Percentiles rank a stretch among this genome's conserved stretches.
These are phyloP conservation scores for Russula sp. DNA, from an alignment of 768 basidiomycete species.

Conservation along the genomic window DNA sequence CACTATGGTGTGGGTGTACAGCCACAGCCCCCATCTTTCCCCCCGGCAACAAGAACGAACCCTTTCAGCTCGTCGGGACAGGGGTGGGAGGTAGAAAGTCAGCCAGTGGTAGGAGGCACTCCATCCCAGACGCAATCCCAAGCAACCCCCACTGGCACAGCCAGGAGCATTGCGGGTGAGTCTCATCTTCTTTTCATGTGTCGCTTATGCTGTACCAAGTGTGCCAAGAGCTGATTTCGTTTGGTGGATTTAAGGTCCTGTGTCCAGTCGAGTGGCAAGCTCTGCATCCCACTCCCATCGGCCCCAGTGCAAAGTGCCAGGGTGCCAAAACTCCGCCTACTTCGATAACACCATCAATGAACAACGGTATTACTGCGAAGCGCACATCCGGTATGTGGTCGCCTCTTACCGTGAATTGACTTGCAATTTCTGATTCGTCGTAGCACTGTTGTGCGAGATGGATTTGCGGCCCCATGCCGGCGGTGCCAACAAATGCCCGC, in stretches of 20 bases:
- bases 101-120: no score
- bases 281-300: background rate
- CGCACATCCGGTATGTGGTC: background rate
- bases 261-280: background rate
- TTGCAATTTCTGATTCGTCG: background rate
- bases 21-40: background rate
- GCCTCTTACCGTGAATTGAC: background rate
- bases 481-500: background rate
- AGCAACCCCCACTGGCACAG: background rate
- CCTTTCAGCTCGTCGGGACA: background rate
- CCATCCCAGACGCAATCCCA: no score
- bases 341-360: conserved; percentile 1
- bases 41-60: no score
- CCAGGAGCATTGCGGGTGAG: background rate
- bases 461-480: background rate
- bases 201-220: background rate
- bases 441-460: background rate
- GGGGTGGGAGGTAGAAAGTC: background rate
- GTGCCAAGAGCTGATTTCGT: background rate
- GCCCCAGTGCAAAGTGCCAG: background rate
- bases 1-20: background rate
- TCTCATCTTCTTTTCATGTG: background rate
- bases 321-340: background rate
- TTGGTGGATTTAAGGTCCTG: background rate
- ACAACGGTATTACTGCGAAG: conserved; percentile 4